phyloP scores from a whole-genome alignment of 768 basidiomycete species.

The Austroboletus eburneus region DNA sequence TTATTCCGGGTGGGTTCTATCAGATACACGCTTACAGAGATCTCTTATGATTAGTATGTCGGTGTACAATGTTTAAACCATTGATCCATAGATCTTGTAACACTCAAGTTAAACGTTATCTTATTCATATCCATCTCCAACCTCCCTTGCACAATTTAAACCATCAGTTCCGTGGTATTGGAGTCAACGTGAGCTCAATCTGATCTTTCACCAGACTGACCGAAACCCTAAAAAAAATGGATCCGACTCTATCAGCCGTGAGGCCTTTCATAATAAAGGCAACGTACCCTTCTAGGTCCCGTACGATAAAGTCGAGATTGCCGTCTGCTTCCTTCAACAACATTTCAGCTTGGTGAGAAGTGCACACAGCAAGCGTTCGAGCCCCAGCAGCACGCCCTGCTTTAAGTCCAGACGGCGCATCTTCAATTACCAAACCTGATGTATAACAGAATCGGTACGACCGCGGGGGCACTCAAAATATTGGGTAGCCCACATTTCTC shows the following conservation, averaged over 20 bases:
- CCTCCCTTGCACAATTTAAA: no score
- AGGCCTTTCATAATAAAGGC: not conserved
- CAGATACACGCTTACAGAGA: no score
- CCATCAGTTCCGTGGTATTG: conserved; percentile 5
- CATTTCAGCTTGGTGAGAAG: conserved; percentile 59
- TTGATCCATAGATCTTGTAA: conserved; percentile 2
- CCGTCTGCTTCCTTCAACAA: conserved; percentile 39
- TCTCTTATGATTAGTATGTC: no score
- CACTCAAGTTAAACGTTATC: no score
- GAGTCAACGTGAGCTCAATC: conserved; percentile 18
- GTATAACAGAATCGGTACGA: not conserved
- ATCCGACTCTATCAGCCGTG: not conserved
- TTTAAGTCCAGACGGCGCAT: conserved; percentile 79
- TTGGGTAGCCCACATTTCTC: conserved; percentile 45
- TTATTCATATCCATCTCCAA: no score
- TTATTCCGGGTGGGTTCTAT: no score
- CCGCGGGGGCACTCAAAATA: not conserved
- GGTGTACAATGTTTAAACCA: not conserved
- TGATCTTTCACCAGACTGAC: conserved; percentile 16
- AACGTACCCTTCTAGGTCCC: conserved; percentile 62
- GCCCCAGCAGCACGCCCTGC: conserved; percentile 76
- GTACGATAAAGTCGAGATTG: conserved; percentile 61
- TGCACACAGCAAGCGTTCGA: conserved; percentile 77
- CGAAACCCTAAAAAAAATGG: conserved; percentile 18
- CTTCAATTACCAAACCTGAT: conserved; percentile 84